A percentile compares a stretch with the other conserved stretches of the same genome.
Evolutionary conservation across 306 rosid species (phyloP).

Genomic region (Vigna nakashimae): DNA sequence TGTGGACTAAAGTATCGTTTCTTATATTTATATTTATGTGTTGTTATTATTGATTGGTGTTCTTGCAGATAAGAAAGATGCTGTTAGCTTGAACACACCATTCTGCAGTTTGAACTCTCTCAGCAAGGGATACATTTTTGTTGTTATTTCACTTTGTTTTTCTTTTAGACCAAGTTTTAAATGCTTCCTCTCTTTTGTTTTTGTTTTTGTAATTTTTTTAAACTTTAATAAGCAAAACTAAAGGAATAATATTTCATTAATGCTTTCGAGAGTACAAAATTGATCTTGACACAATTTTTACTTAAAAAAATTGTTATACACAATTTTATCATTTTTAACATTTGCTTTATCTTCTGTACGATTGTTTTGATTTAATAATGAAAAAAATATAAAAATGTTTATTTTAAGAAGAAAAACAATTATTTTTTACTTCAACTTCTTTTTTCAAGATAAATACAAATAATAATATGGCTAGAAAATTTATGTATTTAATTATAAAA

Average conservation of each 20-base stretch:
- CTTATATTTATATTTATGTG: too few species aligned
- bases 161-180: not conserved
- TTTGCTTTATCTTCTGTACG: too few species aligned
- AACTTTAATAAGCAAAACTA: constrained; percentile 6
- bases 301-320: too few species aligned
- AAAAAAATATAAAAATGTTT: too few species aligned
- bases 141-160: not conserved
- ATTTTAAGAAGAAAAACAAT: too few species aligned
- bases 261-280: constrained; percentile 14
- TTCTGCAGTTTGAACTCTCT: not conserved
- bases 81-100: constrained; percentile 24
- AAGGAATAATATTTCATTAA: not conserved
- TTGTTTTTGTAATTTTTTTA: not conserved
- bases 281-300: not conserved
- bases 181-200: not conserved
- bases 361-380: too few species aligned
- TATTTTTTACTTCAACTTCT: too few species aligned
- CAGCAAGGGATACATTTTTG: not conserved
- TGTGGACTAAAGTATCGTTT: too few species aligned
- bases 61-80: constrained; percentile 46
- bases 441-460: too few species aligned
- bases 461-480: too few species aligned
- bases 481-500: too few species aligned
- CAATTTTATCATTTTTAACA: too few species aligned
- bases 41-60: not conserved